A percentile compares a stretch with the other conserved stretches of the same genome.
These are phyloP conservation scores for Epichloe sp. DNA, from an alignment of 2,329 filamentous ascomycete genomes.

Conservation along the genomic window DNA sequence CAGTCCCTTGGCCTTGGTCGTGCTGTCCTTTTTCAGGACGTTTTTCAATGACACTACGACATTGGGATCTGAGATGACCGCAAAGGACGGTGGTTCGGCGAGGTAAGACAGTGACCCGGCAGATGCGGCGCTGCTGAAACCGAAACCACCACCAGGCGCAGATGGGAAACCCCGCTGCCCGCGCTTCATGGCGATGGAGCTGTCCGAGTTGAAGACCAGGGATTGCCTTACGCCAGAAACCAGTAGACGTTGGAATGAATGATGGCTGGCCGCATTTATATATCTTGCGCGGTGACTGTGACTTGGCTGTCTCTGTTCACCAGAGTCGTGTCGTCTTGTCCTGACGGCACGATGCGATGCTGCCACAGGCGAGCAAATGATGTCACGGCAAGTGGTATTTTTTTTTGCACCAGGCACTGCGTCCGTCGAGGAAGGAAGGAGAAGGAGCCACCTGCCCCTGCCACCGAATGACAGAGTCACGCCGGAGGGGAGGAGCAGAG, in stretches of 20 bases:
- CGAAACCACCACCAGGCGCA: slow-evolving; percentile 6
- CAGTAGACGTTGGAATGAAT: background rate
- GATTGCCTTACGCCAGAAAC: background rate
- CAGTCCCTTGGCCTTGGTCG: slow-evolving; percentile 78
- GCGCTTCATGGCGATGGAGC: slow-evolving; percentile 4
- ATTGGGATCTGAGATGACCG: slow-evolving; percentile 63
- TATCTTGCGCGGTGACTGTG: background rate
- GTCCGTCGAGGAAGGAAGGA: background rate
- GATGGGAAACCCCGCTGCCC: slow-evolving; percentile 5
- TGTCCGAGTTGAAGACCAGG: background rate
- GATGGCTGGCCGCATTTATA: background rate
- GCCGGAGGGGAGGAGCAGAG: too few species aligned
- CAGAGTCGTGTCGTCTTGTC: background rate
- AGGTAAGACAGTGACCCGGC: slow-evolving; percentile 65
- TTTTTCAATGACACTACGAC: slow-evolving; percentile 88
- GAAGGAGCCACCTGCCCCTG: background rate
- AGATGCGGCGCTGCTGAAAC: slow-evolving; percentile 25
- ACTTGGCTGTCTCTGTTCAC: background rate
- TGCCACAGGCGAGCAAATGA: slow-evolving; percentile 1
- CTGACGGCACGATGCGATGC: background rate
- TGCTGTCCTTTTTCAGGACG: slow-evolving; percentile 81
- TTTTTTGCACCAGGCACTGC: background rate
- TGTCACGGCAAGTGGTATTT: slow-evolving; percentile 2
- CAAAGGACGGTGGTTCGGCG: slow-evolving; percentile 70
- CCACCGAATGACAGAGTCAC: too few species aligned